Evolutionary conservation across 257 asterid species (phyloP), one percentile per base, ranked within the genome.

Genomic region (Solanum rostratum): DNA sequence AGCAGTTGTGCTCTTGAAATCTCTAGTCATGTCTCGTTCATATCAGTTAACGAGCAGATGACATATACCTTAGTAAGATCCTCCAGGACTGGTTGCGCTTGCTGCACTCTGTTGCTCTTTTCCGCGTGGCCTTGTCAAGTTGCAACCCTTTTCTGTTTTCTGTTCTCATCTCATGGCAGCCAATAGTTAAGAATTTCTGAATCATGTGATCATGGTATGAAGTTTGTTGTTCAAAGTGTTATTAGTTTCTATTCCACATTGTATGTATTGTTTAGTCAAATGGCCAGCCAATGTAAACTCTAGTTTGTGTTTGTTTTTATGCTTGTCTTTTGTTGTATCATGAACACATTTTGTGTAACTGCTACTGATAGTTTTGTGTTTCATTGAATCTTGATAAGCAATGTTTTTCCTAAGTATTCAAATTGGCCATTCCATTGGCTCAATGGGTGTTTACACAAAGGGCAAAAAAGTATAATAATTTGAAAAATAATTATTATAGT

Each of bases 31-130:
- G 27, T 76, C 63, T 76, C 14, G 37, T 78, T 78, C 82, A 27
- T 76, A 18, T 27, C 54, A 15, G 80, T 79, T 85, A 86, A 62
- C 60, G 84, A 53, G 79, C 71, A 57, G 86, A 57, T 50, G 87
- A 68, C 86, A 49, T 83, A 74, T 84, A 52, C 74, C 45, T 18
- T 15, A 8, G 30, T 85, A 80, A 88, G 89, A 2, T 90, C 90
- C 66, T 63, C 79, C 2, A 69, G 86, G 83, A 80, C 84, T 54
- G 53, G 54, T 78, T 50, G 22, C 8, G 0, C 63, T 78, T 78
- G 63, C 62, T 50, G 29, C 37, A 45, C 41, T 13, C 33, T 46
- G 4, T 9, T 46, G 22, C 55, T 27, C 41, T 1, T 74, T 24
- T 74, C 59, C 60, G 2, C 15, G 5, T 74, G 8, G 22, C 46